Conservation (phyloP, 2,329 filamentous ascomycete species). For the Diatrype stigma region DNA sequence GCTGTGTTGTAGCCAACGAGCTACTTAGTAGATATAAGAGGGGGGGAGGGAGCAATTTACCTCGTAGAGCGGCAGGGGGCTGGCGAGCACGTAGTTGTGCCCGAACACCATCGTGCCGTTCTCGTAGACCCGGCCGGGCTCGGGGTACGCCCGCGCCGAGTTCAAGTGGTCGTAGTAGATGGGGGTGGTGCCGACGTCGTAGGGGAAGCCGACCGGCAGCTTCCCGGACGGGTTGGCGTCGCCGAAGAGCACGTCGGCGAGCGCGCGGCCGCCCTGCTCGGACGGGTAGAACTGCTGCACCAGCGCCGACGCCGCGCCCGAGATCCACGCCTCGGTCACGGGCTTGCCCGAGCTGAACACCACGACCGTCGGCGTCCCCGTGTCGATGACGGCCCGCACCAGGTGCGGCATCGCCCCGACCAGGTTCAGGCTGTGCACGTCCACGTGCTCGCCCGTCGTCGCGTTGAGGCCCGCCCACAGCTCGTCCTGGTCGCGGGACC, state of each 20-base stretch:
- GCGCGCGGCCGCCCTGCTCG: slow-evolving; percentile 62
- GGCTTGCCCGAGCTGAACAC: slow-evolving; percentile 69
- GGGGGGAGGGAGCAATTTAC: slow-evolving; percentile 8
- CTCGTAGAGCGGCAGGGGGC: slow-evolving; percentile 54
- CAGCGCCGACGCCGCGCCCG: slow-evolving; percentile 57
- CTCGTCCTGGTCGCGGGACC: slow-evolving; percentile 68
- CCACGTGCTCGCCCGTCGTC: slow-evolving; percentile 72
- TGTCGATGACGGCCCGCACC: slow-evolving; percentile 62
- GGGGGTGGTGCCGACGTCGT: slow-evolving; percentile 62
- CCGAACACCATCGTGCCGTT: slow-evolving; percentile 63
- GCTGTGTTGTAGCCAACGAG: too few relatives aligned
- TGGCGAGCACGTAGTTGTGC: slow-evolving; percentile 60
- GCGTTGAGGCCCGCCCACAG: slow-evolving; percentile 69
- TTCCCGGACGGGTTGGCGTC: slow-evolving; percentile 62
- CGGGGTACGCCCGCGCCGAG: slow-evolving; percentile 51
- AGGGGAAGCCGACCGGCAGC: slow-evolving; percentile 63
- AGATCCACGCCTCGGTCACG: slow-evolving; percentile 69
- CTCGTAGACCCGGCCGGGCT: slow-evolving; percentile 47
- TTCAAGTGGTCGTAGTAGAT: slow-evolving; percentile 72
- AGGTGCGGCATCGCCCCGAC: slow-evolving; percentile 67
- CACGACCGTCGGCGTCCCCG: slow-evolving; percentile 63
- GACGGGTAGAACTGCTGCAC: slow-evolving; percentile 73
- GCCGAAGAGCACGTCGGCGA: slow-evolving; percentile 64
- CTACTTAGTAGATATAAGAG: neutral
- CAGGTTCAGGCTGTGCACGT: slow-evolving; percentile 58